Conservation (phyloP, 192 early-diverging fungal species). For the Powellomyces hirtus region DNA sequence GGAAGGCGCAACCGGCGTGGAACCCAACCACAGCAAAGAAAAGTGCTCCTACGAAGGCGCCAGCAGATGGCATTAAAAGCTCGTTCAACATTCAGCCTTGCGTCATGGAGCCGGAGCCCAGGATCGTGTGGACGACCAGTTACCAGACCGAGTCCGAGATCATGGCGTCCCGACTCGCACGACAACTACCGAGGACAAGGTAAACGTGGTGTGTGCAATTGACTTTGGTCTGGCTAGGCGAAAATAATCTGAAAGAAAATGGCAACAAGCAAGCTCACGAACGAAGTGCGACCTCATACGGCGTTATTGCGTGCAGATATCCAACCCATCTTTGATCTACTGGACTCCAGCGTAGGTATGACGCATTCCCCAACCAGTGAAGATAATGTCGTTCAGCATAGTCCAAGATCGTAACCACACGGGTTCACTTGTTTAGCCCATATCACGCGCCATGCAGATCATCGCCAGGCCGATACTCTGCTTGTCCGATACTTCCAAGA, state of each 20-base stretch:
- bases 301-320: background rate
- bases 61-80: too few species aligned
- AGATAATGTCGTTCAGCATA: too few species aligned
- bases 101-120: background rate
- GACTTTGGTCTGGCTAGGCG: too few species aligned
- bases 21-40: too few species aligned
- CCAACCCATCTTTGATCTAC: constrained; percentile 1
- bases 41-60: too few species aligned
- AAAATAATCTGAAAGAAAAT: too few species aligned
- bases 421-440: too few species aligned
- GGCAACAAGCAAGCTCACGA: constrained; percentile 16
- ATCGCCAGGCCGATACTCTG: background rate
- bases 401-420: too few species aligned
- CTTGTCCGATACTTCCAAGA: constrained; percentile 20
- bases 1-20: too few species aligned
- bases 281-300: constrained; percentile 3
- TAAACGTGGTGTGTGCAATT: too few species aligned
- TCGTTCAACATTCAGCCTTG: background rate
- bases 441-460: background rate
- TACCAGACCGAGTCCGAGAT: constrained; percentile 9
- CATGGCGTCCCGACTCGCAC: background rate
- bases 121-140: constrained; percentile 1
- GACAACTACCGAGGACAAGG: constrained; percentile 5
- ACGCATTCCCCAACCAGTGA: too few species aligned
- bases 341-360: constrained; percentile 12